Evolutionary conservation across 1,284 basidiomycete genomes (phyloP), one percentile per base, ranked within the genome.

Genomic region (Kwoniella shivajii): DNA sequence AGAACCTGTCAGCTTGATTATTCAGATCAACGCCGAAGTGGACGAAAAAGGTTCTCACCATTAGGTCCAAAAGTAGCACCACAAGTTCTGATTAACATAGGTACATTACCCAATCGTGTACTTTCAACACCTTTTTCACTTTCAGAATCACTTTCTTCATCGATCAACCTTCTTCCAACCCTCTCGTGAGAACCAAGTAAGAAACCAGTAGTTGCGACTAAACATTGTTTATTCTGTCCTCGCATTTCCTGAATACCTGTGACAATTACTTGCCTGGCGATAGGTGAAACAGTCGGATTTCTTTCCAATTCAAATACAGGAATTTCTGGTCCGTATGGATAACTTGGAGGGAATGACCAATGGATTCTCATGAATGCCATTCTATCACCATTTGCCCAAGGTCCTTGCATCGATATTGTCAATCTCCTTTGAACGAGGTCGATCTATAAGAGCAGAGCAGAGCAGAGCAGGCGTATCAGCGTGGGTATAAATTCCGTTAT

Each of bases 371-470:
- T 86, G 79, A 77, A 77, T 1, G 75, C 75, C 54, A 67, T 65
- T 11, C 73, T 65, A 84, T 87, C 14, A 80, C 74, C 84, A 56
- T 88, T 88, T 10, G 90, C 91, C 92, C 92, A 95, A 1, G 92
- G 92, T 0, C 91, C 91, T 67, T 92, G 87, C 45, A 96, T 80
- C 7, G 90, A 89, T 51, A 96, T 82, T 1, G 90, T 93, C 64
- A 90, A 90, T 16, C 85, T 88, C 27, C 91, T 84, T 68, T 86
- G 90, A 4, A 83, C 82, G 39, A 93, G 79, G 59, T 93, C 91
- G 54, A 89, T 85, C 88, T 92, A 67, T n/a, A 34, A 33, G 2
- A 24, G 34, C 18, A n/a, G 33, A 26, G 29, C 9, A 9, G 33
- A 9, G 16, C 7, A 9, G 33, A 7, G 33, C 33, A 9, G 16